phyloP scores from a whole-genome alignment of 2,329 filamentous ascomycete species.

The Bisporella sp. region DNA sequence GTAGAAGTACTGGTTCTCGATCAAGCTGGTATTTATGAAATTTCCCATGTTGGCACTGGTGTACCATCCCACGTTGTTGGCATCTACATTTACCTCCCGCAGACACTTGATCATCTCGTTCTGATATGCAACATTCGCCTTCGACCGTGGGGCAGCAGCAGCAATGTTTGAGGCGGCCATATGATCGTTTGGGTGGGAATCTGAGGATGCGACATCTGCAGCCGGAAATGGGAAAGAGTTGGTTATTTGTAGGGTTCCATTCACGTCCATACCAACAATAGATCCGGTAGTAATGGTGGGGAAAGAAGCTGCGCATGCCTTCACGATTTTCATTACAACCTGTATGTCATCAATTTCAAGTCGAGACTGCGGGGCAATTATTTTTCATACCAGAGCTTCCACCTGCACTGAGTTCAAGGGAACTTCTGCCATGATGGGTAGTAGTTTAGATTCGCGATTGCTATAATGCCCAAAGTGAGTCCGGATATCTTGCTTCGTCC shows the following conservation, averaged over 20 bases:
- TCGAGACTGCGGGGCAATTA: constrained; percentile 25
- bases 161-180: constrained; percentile 63
- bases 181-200: constrained; percentile 65
- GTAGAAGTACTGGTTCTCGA: constrained; percentile 97
- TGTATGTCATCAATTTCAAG: constrained; percentile 32
- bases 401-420: constrained; percentile 85
- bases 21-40: constrained; percentile 89
- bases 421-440: constrained; percentile 53
- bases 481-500: no score
- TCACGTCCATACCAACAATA: constrained; percentile 87
- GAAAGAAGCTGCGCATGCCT: constrained; percentile 83
- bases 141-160: constrained; percentile 83
- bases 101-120: constrained; percentile 96
- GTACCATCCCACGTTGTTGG: constrained; percentile 98
- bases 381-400: constrained; percentile 74
- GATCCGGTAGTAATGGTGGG: constrained; percentile 85
- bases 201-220: constrained; percentile 61
- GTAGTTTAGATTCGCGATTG: no score
- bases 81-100: constrained; percentile 96
- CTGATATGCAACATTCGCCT: constrained; percentile 83
- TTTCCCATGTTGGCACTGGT: constrained; percentile 98
- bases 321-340: constrained; percentile 98
- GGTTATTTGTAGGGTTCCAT: constrained; percentile 77
- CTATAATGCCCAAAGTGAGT: no score
- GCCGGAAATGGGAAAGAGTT: constrained; percentile 93